These are phyloP conservation scores for Botrytis fabae DNA, from an alignment of 2,329 filamentous ascomycete species.

Conservation along the genomic window DNA sequence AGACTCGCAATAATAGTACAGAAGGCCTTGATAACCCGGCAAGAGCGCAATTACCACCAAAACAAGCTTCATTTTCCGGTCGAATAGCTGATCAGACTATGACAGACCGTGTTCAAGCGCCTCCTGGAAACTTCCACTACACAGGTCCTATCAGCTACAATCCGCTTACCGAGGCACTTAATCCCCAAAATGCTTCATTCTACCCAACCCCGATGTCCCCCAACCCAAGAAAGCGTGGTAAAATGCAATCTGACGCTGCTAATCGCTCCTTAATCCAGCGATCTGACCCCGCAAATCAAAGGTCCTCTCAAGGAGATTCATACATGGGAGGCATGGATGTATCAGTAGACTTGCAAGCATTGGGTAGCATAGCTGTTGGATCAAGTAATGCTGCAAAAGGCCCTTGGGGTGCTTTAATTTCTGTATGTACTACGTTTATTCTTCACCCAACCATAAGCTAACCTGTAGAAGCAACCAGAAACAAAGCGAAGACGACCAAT, in stretches of 20 bases:
- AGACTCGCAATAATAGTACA: background rate
- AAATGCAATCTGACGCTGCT: background rate
- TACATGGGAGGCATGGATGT: background rate
- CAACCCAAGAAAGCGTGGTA: background rate
- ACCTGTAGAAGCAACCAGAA: background rate
- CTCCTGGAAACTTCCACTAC: background rate
- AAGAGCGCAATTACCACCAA: too few species aligned
- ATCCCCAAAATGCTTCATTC: background rate
- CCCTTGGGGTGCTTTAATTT: background rate
- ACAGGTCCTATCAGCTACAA: background rate
- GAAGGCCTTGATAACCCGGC: accelerated
- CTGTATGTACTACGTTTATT: background rate
- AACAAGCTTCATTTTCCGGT: background rate
- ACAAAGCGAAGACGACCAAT: background rate
- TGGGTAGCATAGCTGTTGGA: background rate
- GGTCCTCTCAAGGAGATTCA: background rate
- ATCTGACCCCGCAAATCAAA: background rate
- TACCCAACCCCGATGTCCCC: background rate
- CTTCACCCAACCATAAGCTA: background rate
- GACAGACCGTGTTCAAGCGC: background rate
- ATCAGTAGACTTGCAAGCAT: background rate
- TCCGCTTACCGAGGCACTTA: background rate
- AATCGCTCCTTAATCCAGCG: background rate
- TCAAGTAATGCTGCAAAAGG: background rate
- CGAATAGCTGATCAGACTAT: background rate